Base-by-base conservation (phyloP, 768 basidiomycete genomes). In the Termitomyces sp. region DNA sequence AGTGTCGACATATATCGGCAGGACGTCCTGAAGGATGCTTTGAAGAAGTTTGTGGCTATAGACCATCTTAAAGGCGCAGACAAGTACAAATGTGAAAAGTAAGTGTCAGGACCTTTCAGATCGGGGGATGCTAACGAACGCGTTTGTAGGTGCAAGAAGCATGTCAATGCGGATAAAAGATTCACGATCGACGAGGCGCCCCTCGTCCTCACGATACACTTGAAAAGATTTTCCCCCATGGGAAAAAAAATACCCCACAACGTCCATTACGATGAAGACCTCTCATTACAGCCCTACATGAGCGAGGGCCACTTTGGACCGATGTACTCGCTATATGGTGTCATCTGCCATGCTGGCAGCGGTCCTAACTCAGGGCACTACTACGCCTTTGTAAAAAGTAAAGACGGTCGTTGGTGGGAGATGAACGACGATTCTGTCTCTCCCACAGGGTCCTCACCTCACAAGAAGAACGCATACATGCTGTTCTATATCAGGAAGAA, bases 51-150 rank as follows among this genome's bases (percentile, higher is more conserved):
- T 67, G 85, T 91, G 42, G 87, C 86, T 8, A 77, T 90, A 51
- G 97, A 99, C 70, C 79, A 83, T 63, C 74, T 99, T 63, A 91
- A 86, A 63, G 97, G 96, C 0, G 86, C 87, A 6, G 94, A 99
- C 79, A 96, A 96, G 76, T 99, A 99, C 74, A 94, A 96, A 72
- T 99, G 97, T 74, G 97, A 99, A 76, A 98, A 94, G 94, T 97
- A 71, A 68, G 91, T 81, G 42, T 37, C 42, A 25, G 15, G 47
- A 4, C 9, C 43, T 17, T 54, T 9, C 5, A 49, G n/a, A 31
- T 56, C 20, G 4, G 38, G 20, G 38, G 12, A 12, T 61, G 36
- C n/a, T 56, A 47, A 56, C 56, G 49, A 47, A 31, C 38, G 50
- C 48, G 49, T 43, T 46, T 40, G 3, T 32, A 97, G 96, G 70